Base-by-base conservation (phyloP, 306 rosid species). In the Inga laurina region DNA sequence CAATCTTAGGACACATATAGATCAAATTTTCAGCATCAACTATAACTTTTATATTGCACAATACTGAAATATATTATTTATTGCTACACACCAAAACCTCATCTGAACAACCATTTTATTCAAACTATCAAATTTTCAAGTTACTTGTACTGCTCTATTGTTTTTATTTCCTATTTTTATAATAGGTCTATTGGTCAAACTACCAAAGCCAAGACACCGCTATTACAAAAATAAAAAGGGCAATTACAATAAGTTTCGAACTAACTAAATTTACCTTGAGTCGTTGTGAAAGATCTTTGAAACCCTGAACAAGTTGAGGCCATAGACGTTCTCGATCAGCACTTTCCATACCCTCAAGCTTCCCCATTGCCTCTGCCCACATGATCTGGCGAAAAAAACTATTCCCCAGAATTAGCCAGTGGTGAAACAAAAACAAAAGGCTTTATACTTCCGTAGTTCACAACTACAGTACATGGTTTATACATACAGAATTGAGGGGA, bases 301-400 rank as follows among this genome's bases (percentile, higher is more conserved):
- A 94, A 71, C 98, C 97, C 83, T 86, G 92, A 82, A 86, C 97
- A 76, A 92, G 97, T 66, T 97, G 97, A 75, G 99, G 99, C 99
- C 99, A 97, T 45, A 94, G 82, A 24, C 99, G 97, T 61, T 94
- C 99, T 82, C 98, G 83, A 70, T 97, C 97, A 16, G 93, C 87
- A 82, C 94, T 92, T 84, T 91, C 97, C 97, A 97, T 89, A 54
- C 98, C 99, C 85, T 97, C 99, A 65, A 94, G 97, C 89, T 97
- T 97, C 54, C 91, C 94, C 98, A 91, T 90, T 27, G 99, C 99
- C 91, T 97, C 99, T n/a, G 98, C 99, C 99, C 99, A 97, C 98
- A 97, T 94, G 81, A 94, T 94, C 99, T 97, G 88, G 77, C 88
- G 90, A 89, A 52, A 81, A 72, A 91, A 97, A 92, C 97, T 89